Base-by-base conservation (phyloP, 192 early-diverging fungal species). In the Backusella parvicylindrica region DNA sequence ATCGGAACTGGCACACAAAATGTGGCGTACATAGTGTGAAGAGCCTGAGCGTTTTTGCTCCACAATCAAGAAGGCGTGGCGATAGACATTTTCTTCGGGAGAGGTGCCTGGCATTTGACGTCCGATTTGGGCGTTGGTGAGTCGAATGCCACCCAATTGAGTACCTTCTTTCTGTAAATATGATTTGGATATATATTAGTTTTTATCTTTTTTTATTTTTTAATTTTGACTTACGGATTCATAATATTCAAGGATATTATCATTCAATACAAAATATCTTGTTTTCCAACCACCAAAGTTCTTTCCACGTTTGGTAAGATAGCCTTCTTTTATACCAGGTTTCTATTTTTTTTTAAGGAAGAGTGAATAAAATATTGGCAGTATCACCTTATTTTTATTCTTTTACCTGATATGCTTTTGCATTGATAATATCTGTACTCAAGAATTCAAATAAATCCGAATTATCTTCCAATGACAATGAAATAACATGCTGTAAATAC, bases 251-350 rank as follows among this genome's bases (percentile, higher is more conserved):
- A 97, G 82, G 2, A 90, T 73, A 2, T 89, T 87, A 18, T 84
- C 84, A 78, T 90, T 85, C 16, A 94, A 84, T 53, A 91, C 85
- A 81, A 95, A 97, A 84, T 91, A 97, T 70, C 95, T 87, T 49
- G 92, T 86, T 79, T 99, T 99, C 96, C 96, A 98, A 13, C 95
- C 96, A 71, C 97, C 96, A 92, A 98, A 98, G 79, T 92, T 96
- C 76, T 97, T 99, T 40, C 97, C 96, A 83, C 91, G 90, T 78
- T 98, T 99, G 60, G 94, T 92, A 70, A 98, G 80, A 69, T 93
- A 95, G 6, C 96, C 96, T 81, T 95, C 95, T 75, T 93, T 96
- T 74, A 85, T 84, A 0, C 89, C 90, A 30, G 88, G 75, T 36
- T 83, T 80, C 70, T 89, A 80, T 50, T 50, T 50, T 50, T 50